A percentile compares a stretch with the other conserved stretches of the same genome.
Evolutionary conservation across 1,284 basidiomycete genomes (phyloP).

Genomic region (Cystobasidiaceae sp.): DNA sequence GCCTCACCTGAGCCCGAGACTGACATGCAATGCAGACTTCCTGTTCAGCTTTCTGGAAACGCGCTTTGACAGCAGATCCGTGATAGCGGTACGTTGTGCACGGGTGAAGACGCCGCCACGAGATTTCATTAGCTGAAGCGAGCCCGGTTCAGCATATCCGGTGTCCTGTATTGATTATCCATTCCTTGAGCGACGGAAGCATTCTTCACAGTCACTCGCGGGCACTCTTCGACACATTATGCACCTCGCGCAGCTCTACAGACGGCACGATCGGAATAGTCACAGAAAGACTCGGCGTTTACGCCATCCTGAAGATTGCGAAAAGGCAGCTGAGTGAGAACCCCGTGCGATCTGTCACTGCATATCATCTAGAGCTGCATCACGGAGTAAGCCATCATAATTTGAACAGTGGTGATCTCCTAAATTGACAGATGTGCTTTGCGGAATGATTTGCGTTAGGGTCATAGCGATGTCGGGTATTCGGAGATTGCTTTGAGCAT

Average conservation of each 20-base stretch:
- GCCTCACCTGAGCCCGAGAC: neutral
- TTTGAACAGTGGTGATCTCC: neutral
- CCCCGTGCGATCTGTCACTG: neutral
- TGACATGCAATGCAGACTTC: constrained; percentile 50
- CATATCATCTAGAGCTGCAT: constrained; percentile 9
- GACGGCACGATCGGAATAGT: neutral
- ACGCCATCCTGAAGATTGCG: neutral
- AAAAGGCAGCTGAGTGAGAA: neutral
- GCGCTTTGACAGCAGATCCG: constrained; percentile 60
- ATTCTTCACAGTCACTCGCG: constrained; percentile 72
- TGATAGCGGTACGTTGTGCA: constrained; percentile 54
- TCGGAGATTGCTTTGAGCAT: no score
- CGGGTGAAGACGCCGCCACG: no score
- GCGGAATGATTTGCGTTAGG: neutral
- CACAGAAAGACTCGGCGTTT: neutral
- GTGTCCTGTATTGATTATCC: constrained; percentile 66
- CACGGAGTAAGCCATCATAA: neutral
- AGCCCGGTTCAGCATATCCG: constrained; percentile 54
- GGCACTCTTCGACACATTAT: constrained; percentile 59
- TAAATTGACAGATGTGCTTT: no score
- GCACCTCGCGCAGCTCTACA: neutral
- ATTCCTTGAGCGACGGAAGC: constrained; percentile 73
- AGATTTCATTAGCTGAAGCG: constrained; percentile 15
- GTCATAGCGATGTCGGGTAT: constrained; percentile 17
- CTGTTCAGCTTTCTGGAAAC: constrained; percentile 58